phyloP scores from a whole-genome alignment of 2,329 filamentous ascomycete species.

The Sarocladium brachiariae region DNA sequence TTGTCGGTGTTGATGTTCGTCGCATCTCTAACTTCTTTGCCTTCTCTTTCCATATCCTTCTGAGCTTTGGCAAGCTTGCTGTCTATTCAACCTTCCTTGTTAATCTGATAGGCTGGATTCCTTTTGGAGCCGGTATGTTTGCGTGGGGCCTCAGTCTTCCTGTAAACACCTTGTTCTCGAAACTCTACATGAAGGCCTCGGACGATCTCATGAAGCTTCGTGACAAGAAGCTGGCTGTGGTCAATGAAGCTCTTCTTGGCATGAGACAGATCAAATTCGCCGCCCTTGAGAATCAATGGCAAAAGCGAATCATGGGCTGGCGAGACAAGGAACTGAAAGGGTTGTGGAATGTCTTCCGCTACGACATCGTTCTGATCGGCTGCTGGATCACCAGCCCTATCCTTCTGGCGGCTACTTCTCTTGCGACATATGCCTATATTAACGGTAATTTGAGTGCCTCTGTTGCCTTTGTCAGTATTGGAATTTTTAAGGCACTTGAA shows the following conservation, averaged over 20 bases:
- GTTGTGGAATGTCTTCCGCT: constrained; percentile 59
- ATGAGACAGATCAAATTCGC: constrained; percentile 84
- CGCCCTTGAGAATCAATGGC: constrained; percentile 68
- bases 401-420: constrained; percentile 62
- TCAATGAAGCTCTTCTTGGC: constrained; percentile 70
- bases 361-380: constrained; percentile 54
- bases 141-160: constrained; percentile 60
- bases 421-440: constrained; percentile 60
- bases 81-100: constrained; percentile 61
- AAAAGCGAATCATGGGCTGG: constrained; percentile 56
- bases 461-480: constrained; percentile 72
- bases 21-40: constrained; percentile 63
- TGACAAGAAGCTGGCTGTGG: constrained; percentile 67
- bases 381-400: constrained; percentile 72
- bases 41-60: constrained; percentile 59
- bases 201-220: constrained; percentile 67
- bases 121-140: constrained; percentile 57
- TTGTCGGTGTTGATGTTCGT: constrained; percentile 69
- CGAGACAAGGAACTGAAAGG: constrained; percentile 60
- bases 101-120: constrained; percentile 65
- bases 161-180: constrained; percentile 61
- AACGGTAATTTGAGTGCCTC: constrained; percentile 61
- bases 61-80: constrained; percentile 54
- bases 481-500: constrained; percentile 68
- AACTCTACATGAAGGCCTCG: constrained; percentile 56